Evolutionary conservation across 352 stramenopile genomes (phyloP).

Genomic region (Phytophthora tentaculata): DNA sequence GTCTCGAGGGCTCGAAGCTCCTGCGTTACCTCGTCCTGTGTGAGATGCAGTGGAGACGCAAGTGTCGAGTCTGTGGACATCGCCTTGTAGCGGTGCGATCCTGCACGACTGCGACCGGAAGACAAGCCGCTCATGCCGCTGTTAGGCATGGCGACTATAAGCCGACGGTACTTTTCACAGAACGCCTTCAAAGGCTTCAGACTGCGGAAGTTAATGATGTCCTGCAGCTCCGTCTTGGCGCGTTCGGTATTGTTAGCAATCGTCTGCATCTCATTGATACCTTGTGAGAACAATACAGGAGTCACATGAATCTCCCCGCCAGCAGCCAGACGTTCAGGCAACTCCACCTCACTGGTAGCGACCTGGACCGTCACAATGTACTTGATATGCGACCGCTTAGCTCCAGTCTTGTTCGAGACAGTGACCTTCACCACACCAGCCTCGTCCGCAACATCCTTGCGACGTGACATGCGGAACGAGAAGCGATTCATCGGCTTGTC

Average conservation of each 20-base stretch:
- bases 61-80: slow-evolving; percentile 60
- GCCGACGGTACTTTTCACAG: slow-evolving; percentile 81
- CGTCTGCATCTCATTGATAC: slow-evolving; percentile 96
- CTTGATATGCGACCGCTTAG: slow-evolving; percentile 71
- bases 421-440: slow-evolving; percentile 82
- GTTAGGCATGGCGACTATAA: slow-evolving; percentile 60
- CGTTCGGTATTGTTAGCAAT: slow-evolving; percentile 93
- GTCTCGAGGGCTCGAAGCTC: slow-evolving; percentile 71
- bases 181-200: slow-evolving; percentile 82
- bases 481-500: slow-evolving; percentile 87
- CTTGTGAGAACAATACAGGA: slow-evolving; percentile 89
- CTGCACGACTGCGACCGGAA: slow-evolving; percentile 36
- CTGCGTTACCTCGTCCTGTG: slow-evolving; percentile 74
- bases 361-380: slow-evolving; percentile 89
- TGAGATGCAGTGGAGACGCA: slow-evolving; percentile 59
- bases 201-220: slow-evolving; percentile 92
- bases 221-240: slow-evolving; percentile 88
- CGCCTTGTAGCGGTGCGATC: slow-evolving; percentile 58
- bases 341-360: slow-evolving; percentile 71
- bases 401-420: slow-evolving; percentile 61
- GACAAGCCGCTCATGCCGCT: slow-evolving; percentile 41
- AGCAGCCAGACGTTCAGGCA: slow-evolving; percentile 69
- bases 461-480: slow-evolving; percentile 86
- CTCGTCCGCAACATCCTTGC: slow-evolving; percentile 80
- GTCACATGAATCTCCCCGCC: slow-evolving; percentile 85